Conservation (phyloP, 306 rosid species). For the Medicago arabica region DNA sequence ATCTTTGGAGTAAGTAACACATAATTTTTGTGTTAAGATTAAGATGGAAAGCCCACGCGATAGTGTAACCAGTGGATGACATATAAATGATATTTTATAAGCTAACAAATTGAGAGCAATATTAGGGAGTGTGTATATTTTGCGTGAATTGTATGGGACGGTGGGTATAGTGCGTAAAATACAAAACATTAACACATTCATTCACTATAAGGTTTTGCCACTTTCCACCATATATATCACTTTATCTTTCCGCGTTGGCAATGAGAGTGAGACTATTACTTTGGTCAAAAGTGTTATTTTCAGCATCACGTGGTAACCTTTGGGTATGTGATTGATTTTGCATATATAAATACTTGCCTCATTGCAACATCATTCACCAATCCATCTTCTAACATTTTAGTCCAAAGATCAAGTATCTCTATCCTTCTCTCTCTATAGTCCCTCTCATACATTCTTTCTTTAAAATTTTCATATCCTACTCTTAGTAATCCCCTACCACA, state of each 20-base stretch:
- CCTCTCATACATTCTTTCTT: slow-evolving; percentile 15
- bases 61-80: no score
- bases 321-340: slow-evolving; percentile 14
- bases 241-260: slow-evolving; percentile 29
- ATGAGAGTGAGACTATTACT: slow-evolving; percentile 2
- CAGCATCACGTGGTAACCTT: slow-evolving; percentile 40
- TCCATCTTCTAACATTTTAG: slow-evolving; percentile 37
- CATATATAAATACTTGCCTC: slow-evolving; percentile 45
- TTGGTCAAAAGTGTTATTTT: slow-evolving; percentile 47
- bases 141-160: slow-evolving; percentile 48
- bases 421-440: slow-evolving; percentile 1
- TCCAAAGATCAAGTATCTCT: slow-evolving; percentile 28
- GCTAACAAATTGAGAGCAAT: no score
- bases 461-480: not conserved
- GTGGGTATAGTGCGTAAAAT: slow-evolving; percentile 57
- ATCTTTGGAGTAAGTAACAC: no score
- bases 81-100: no score
- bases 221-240: slow-evolving; percentile 16
- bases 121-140: slow-evolving; percentile 9
- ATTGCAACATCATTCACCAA: slow-evolving; percentile 45
- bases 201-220: slow-evolving; percentile 14
- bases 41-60: no score
- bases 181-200: slow-evolving; percentile 37
- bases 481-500: not conserved
- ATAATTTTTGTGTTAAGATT: no score